Conservation (phyloP, 176 grass and related monocot species). For the Juncus inflexus region DNA sequence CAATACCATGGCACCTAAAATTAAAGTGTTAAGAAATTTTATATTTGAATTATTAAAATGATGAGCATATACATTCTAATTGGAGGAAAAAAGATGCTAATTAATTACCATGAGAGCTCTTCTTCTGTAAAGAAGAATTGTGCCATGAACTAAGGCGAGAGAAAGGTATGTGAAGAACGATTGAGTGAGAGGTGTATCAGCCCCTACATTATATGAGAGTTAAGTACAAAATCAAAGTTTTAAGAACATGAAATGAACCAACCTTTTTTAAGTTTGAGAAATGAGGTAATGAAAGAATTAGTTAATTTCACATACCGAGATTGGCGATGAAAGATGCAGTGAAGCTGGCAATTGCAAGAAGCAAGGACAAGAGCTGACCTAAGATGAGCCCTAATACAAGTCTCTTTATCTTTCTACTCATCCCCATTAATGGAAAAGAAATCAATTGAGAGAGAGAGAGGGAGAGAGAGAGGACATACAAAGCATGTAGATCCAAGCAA, state of each 20-base stretch:
- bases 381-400: conserved; percentile 50
- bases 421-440: conserved; percentile 4
- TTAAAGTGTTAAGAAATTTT: conserved; percentile 4
- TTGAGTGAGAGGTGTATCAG: conserved; percentile 70
- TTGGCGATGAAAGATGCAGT: conserved; percentile 62
- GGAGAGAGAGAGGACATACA: neutral
- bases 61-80: neutral
- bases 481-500: no score
- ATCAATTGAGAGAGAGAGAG: no score
- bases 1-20: conserved; percentile 91
- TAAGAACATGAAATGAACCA: no score
- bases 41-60: conserved; percentile 11
- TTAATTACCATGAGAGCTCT: conserved; percentile 44
- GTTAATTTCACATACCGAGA: conserved; percentile 36
- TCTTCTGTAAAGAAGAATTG: conserved; percentile 46
- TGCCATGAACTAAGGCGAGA: conserved; percentile 49
- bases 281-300: neutral
- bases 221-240: neutral
- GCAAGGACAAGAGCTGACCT: conserved; percentile 71
- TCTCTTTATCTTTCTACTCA: conserved; percentile 39
- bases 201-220: conserved; percentile 33
- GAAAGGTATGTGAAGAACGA: conserved; percentile 68
- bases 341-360: conserved; percentile 61
- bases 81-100: neutral
- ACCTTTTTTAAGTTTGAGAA: neutral